A percentile compares a stretch with the other conserved stretches of the same genome.
These are phyloP conservation scores for Bryum argenteum DNA, from an alignment of 225 moss, liverwort and hornwort species.

Conservation along the genomic window DNA sequence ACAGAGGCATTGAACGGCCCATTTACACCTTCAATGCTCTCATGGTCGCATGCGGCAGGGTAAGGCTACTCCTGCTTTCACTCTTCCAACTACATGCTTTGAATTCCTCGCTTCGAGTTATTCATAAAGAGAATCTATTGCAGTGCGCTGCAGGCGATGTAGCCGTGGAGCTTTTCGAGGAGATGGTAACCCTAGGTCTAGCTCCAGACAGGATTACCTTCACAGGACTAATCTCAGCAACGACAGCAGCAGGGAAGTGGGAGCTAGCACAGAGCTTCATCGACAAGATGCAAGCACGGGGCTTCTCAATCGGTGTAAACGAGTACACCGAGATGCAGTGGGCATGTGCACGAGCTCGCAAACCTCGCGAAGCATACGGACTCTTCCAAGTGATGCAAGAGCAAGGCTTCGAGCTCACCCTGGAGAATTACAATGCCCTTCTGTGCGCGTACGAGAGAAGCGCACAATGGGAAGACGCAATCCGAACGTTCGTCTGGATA, in stretches of 20 bases:
- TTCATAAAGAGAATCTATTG: no score
- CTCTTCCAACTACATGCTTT: neutral
- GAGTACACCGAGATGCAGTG: slow-evolving; percentile 55
- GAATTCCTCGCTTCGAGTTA: no score
- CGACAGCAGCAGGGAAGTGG: slow-evolving; percentile 46
- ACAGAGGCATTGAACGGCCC: slow-evolving; percentile 41
- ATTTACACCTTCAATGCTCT: slow-evolving; percentile 48
- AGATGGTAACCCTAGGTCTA: slow-evolving; percentile 39
- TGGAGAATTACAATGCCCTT: slow-evolving; percentile 52
- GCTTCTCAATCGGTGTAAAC: slow-evolving; percentile 34
- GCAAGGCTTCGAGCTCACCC: slow-evolving; percentile 35
- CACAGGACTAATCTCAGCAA: slow-evolving; percentile 50
- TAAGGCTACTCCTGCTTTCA: slow-evolving; percentile 13
- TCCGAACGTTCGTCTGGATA: slow-evolving; percentile 51
- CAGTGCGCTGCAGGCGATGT: slow-evolving; percentile 49
- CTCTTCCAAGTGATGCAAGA: slow-evolving; percentile 48
- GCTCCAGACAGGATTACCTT: slow-evolving; percentile 45
- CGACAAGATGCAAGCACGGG: slow-evolving; percentile 40
- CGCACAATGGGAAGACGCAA: slow-evolving; percentile 52
- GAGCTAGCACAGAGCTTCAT: slow-evolving; percentile 42
- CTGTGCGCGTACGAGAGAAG: slow-evolving; percentile 53
- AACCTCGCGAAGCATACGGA: slow-evolving; percentile 49
- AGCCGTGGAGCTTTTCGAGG: slow-evolving; percentile 43
- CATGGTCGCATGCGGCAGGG: slow-evolving; percentile 54
- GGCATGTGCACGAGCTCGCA: slow-evolving; percentile 57